Conservation (phyloP, 495 filamentous ascomycete genomes). For the Tuber umbilicatum region DNA sequence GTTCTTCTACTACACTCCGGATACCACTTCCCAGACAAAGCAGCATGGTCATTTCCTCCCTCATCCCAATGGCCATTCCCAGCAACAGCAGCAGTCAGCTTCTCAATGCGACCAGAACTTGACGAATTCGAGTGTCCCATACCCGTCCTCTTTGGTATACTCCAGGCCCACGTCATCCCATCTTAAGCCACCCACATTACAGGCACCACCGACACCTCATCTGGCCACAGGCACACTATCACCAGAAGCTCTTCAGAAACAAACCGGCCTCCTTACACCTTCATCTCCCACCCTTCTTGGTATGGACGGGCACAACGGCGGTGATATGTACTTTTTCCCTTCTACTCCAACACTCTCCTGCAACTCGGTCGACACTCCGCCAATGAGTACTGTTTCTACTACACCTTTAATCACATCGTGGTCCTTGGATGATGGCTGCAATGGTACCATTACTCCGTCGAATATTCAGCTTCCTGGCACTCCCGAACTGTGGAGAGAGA, state of each 20-base stretch:
- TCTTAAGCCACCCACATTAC: slow-evolving; percentile 52
- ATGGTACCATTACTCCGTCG: slow-evolving; percentile 48
- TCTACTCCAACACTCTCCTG: slow-evolving; percentile 83
- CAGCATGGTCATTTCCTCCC: slow-evolving; percentile 78
- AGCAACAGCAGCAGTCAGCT: slow-evolving; percentile 45
- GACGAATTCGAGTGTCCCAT: slow-evolving; percentile 43
- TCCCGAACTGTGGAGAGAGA: slow-evolving; percentile 55
- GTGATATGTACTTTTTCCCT: slow-evolving; percentile 68
- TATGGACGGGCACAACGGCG: slow-evolving; percentile 59
- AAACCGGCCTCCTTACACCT: slow-evolving; percentile 63
- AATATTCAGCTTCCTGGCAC: slow-evolving; percentile 51
- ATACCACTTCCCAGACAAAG: slow-evolving; percentile 64
- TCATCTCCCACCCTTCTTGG: slow-evolving; percentile 69
- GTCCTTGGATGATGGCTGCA: slow-evolving; percentile 75
- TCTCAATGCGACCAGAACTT: slow-evolving; percentile 49
- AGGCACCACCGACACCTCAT: slow-evolving; percentile 55
- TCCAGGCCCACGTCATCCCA: slow-evolving; percentile 62
- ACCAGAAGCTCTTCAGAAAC: slow-evolving; percentile 70
- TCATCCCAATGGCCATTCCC: slow-evolving; percentile 55
- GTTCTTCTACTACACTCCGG: slow-evolving; percentile 88
- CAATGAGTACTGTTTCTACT: slow-evolving; percentile 66
- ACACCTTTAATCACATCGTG: slow-evolving; percentile 70
- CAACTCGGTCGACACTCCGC: slow-evolving; percentile 80
- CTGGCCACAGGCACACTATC: slow-evolving; percentile 52
- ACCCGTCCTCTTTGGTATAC: slow-evolving; percentile 65